Evolutionary conservation across 208 protist genomes (phyloP).

Genomic region (Leishmania aethiopica): DNA sequence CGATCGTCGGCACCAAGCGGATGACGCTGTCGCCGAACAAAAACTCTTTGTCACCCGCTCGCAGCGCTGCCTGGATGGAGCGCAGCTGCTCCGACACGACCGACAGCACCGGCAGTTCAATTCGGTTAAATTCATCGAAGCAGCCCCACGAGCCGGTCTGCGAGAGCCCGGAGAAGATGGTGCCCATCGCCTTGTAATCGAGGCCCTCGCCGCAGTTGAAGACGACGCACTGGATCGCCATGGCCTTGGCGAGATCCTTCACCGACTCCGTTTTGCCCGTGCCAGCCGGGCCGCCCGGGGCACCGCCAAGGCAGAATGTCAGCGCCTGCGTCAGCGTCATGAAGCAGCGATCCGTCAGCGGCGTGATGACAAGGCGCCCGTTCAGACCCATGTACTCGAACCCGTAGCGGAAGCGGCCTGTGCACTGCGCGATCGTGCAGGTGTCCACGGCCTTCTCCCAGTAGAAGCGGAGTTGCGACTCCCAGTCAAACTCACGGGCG

Average conservation of each 20-base stretch:
- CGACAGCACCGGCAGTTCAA: conserved; percentile 98
- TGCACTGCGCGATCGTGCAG: conserved; percentile 97
- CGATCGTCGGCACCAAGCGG: conserved; percentile 91
- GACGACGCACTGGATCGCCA: conserved; percentile 97
- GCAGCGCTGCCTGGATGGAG: conserved; percentile 96
- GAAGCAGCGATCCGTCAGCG: conserved; percentile 98
- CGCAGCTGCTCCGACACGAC: conserved; percentile 98
- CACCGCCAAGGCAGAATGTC: conserved; percentile 97
- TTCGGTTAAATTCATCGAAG: conserved; percentile 99
- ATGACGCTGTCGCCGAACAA: conserved; percentile 93
- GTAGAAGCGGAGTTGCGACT: conserved; percentile 99
- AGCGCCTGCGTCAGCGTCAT: conserved; percentile 99
- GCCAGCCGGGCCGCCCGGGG: conserved; percentile 95
- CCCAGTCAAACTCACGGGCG: conserved; percentile 99
- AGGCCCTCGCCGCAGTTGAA: conserved; percentile 99
- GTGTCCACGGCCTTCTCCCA: conserved; percentile 96
- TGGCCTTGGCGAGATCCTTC: conserved; percentile 98
- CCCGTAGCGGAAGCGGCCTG: conserved; percentile 96
- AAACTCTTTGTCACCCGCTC: conserved; percentile 84
- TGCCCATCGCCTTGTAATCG: conserved; percentile 98
- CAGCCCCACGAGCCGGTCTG: conserved; percentile 98
- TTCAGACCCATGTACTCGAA: conserved; percentile 99
- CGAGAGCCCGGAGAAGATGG: conserved; percentile 98
- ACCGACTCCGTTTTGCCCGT: conserved; percentile 99
- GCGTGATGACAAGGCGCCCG: conserved; percentile 98